phyloP scores from a whole-genome alignment of 768 basidiomycete genomes.

The Calocybe gangraenosa region DNA sequence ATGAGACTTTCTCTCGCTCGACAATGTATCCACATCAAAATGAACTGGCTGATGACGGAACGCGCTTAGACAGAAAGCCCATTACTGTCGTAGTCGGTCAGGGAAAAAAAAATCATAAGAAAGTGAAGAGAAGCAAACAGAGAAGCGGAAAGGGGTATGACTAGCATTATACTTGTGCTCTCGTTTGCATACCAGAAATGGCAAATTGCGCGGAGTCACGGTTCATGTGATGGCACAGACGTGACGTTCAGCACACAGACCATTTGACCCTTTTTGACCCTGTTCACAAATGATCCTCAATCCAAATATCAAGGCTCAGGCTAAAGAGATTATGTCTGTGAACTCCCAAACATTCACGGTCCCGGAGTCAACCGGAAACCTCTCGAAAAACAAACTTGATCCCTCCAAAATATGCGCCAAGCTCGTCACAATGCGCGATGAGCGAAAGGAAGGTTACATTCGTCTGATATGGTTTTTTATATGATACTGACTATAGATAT shows the following conservation, averaged over 20 bases:
- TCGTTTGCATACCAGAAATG: background rate
- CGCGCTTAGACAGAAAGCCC: conserved; percentile 43
- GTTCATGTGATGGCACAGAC: no score
- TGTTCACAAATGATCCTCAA: no score
- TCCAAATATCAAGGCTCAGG: no score
- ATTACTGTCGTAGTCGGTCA: conserved; percentile 38
- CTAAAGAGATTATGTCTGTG: background rate
- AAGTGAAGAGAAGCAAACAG: conserved; percentile 77
- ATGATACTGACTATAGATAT: background rate
- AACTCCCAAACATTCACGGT: background rate
- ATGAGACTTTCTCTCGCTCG: conserved; percentile 58
- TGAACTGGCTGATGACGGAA: conserved; percentile 73
- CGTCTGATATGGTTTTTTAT: background rate
- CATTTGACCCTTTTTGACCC: no score
- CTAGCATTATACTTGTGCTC: background rate
- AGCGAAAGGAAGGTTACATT: conserved; percentile 58
- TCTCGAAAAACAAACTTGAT: background rate
- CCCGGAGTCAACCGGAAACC: background rate
- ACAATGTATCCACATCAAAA: conserved; percentile 83
- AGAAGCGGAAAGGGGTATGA: conserved; percentile 94
- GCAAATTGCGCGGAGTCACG: background rate
- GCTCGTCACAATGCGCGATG: conserved; percentile 56
- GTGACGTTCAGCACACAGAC: no score
- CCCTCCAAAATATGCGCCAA: conserved; percentile 64
- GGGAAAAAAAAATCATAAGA: conserved; percentile 87